Percentiles rank a stretch among this genome's conserved stretches.
These are phyloP conservation scores for Cenchrus fungigraminus DNA, from an alignment of 176 grass and related monocot species.

Conservation along the genomic window DNA sequence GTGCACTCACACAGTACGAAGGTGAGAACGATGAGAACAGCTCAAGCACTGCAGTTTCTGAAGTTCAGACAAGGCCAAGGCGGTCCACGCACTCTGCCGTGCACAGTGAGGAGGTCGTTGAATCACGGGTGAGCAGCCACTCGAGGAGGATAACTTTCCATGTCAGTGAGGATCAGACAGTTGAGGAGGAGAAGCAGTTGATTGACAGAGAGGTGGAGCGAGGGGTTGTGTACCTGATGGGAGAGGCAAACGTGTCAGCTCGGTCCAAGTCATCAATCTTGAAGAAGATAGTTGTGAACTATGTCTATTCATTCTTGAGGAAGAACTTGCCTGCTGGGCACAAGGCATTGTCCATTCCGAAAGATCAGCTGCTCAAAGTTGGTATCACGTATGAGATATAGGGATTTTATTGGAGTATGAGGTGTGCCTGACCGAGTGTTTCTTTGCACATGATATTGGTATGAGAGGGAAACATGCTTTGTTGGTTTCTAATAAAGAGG, in stretches of 20 bases:
- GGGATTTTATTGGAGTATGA: not conserved
- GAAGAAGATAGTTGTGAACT: slow-evolving; percentile 61
- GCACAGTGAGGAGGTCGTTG: not conserved
- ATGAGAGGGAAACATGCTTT: not conserved
- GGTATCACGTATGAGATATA: slow-evolving; percentile 78
- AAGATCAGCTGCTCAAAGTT: slow-evolving; percentile 70
- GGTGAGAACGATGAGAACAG: not conserved
- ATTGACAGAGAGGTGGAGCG: slow-evolving; percentile 44
- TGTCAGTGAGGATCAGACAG: not conserved
- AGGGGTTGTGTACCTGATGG: slow-evolving; percentile 75
- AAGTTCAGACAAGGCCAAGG: not conserved
- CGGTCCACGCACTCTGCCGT: not conserved
- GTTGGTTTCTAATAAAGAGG: not conserved
- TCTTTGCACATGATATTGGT: slow-evolving; percentile 5
- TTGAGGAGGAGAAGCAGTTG: slow-evolving; percentile 12
- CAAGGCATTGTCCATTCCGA: slow-evolving; percentile 48
- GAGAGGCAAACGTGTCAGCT: slow-evolving; percentile 53
- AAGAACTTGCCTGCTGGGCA: slow-evolving; percentile 59
- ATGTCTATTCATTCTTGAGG: slow-evolving; percentile 60
- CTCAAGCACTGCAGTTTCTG: not conserved
- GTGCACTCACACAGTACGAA: not conserved
- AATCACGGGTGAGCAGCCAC: not conserved
- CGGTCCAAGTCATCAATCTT: slow-evolving; percentile 26
- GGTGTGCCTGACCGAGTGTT: too few relatives aligned
- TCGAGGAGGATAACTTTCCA: slow-evolving; percentile 23